A percentile compares a stretch with the other conserved stretches of the same genome.
phyloP scores from a whole-genome alignment of 139 green algal genomes.

The Pseudopediastrum boryanum region DNA sequence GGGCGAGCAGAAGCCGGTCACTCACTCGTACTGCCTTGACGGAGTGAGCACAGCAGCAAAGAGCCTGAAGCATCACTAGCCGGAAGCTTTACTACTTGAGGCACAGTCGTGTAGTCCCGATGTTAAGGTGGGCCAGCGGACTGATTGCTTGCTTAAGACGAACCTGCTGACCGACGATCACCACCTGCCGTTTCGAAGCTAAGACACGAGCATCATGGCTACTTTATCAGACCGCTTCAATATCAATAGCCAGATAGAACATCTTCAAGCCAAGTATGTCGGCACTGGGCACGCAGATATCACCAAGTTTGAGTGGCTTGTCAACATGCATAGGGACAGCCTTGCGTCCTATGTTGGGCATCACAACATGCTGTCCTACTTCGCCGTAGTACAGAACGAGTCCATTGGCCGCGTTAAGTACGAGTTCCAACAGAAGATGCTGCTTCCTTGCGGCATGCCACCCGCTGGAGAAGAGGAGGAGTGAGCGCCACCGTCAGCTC shows the following conservation, averaged over 20 bases:
- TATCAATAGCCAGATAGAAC: constrained; percentile 99
- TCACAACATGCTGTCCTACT: constrained; percentile 88
- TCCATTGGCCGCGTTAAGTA: constrained; percentile 91
- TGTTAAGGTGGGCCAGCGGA: too few relatives aligned
- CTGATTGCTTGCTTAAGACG: too few relatives aligned
- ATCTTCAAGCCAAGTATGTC: constrained; percentile 96
- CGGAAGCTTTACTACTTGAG: too few relatives aligned
- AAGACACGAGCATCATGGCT: constrained; percentile 56
- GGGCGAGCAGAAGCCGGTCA: too few relatives aligned
- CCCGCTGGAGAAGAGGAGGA: constrained; percentile 73
- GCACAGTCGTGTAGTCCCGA: too few relatives aligned
- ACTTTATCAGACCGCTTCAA: constrained; percentile 91
- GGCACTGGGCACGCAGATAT: constrained; percentile 91
- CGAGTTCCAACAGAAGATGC: constrained; percentile 92
- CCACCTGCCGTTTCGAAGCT: too few relatives aligned
- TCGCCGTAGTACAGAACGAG: constrained; percentile 95
- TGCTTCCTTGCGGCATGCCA: constrained; percentile 88
- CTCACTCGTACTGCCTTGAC: too few relatives aligned
- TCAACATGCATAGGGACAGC: constrained; percentile 98
- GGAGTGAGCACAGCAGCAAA: too few relatives aligned
- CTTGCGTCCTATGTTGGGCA: constrained; percentile 95
- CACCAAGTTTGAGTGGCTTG: constrained; percentile 93
- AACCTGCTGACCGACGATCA: too few relatives aligned
- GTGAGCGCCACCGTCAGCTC: not conserved
- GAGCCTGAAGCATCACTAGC: too few relatives aligned